Conservation (phyloP, 495 filamentous ascomycete species). For the Schizothecium vesticola region DNA sequence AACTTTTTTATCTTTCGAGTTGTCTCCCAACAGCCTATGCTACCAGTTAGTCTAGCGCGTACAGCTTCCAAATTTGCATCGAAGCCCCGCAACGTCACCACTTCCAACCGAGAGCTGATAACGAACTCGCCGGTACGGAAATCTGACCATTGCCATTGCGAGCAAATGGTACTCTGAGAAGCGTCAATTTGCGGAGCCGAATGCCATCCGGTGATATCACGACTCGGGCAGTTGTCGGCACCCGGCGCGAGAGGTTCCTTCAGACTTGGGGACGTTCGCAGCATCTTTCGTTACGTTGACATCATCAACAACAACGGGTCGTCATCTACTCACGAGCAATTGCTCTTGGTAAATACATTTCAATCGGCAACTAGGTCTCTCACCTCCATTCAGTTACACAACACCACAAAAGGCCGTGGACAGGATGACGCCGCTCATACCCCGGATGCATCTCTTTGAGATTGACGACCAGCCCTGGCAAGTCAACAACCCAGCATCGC, state of each 20-base stretch:
- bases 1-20: neutral
- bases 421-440: constrained; percentile 45
- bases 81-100: neutral
- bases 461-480: constrained; percentile 52
- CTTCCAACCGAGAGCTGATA: neutral
- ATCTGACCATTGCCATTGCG: neutral
- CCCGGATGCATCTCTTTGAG: constrained; percentile 52
- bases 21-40: neutral
- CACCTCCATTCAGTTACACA: neutral
- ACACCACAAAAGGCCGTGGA: neutral
- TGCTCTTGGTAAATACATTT: neutral
- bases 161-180: neutral
- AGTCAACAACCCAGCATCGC: neutral
- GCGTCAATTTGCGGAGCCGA: neutral
- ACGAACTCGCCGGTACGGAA: neutral
- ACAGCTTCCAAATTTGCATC: neutral
- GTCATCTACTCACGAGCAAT: neutral
- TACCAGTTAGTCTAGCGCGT: neutral
- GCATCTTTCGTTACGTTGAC: neutral
- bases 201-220: neutral
- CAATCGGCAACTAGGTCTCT: neutral
- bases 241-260: neutral
- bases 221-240: neutral
- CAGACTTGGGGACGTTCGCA: neutral
- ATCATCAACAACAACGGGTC: neutral